These are phyloP conservation scores for Mucor indicus DNA, from an alignment of 371 early-diverging fungal species.

Conservation along the genomic window DNA sequence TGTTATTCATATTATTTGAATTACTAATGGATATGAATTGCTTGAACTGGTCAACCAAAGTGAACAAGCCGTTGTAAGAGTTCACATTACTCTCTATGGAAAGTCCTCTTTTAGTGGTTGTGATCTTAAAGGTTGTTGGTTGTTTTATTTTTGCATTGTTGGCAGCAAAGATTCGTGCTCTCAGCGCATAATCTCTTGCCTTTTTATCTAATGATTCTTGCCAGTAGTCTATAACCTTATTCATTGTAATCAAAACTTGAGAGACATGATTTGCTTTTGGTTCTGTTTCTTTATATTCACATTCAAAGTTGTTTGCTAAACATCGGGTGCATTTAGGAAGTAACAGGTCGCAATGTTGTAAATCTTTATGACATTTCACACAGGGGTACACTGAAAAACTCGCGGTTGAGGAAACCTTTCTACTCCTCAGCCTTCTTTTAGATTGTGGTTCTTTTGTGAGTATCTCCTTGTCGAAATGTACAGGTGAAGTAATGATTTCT, in stretches of 20 bases:
- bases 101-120: slow-evolving; percentile 23
- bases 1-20: too few species aligned
- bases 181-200: slow-evolving; percentile 27
- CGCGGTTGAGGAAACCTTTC: slow-evolving; percentile 16
- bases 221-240: slow-evolving; percentile 40
- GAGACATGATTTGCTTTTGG: slow-evolving; percentile 44
- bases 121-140: slow-evolving; percentile 30
- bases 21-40: slow-evolving; percentile 8
- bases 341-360: slow-evolving; percentile 39
- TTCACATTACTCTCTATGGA: slow-evolving; percentile 35
- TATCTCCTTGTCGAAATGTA: slow-evolving; percentile 6
- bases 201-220: slow-evolving; percentile 28
- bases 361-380: slow-evolving; percentile 37
- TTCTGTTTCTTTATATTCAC: slow-evolving; percentile 30
- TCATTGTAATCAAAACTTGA: slow-evolving; percentile 34
- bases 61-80: slow-evolving; percentile 30
- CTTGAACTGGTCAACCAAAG: slow-evolving; percentile 33
- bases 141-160: slow-evolving; percentile 5
- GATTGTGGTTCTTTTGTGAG: neutral
- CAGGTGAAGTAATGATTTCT: slow-evolving; percentile 3
- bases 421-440: slow-evolving; percentile 2
- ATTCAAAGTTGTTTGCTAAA: slow-evolving; percentile 22
- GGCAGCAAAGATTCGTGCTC: slow-evolving; percentile 16
- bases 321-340: slow-evolving; percentile 39
- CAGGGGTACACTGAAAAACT: slow-evolving; percentile 41